phyloP scores from a whole-genome alignment of 768 basidiomycete species.

The Kwoniella mangroviensis region DNA sequence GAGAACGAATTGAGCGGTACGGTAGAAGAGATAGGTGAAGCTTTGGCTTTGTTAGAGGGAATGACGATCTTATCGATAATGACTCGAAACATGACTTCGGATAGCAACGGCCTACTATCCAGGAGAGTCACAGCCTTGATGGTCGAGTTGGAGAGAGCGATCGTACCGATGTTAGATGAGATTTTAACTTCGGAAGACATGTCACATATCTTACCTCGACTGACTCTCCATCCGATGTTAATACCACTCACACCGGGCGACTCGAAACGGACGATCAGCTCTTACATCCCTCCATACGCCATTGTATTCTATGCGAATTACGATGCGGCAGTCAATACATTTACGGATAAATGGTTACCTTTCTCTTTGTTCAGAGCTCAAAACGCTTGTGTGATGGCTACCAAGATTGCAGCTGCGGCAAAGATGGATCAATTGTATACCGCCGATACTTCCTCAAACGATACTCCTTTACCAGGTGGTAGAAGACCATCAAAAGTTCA shows the following conservation, averaged over 20 bases:
- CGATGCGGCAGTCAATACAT: conserved; percentile 55
- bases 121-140: conserved; percentile 38
- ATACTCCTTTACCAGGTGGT: background rate
- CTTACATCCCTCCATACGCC: conserved; percentile 51
- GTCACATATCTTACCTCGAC: conserved; percentile 50
- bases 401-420: conserved; percentile 27
- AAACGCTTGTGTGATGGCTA: conserved; percentile 55
- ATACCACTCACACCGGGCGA: conserved; percentile 51
- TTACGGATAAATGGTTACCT: conserved; percentile 55
- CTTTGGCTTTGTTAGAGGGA: conserved; percentile 52
- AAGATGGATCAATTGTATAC: conserved; percentile 25
- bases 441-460: background rate
- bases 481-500: conserved; percentile 56
- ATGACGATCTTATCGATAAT: conserved; percentile 51
- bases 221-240: conserved; percentile 52
- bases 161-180: conserved; percentile 56
- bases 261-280: conserved; percentile 10
- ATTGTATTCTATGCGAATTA: conserved; percentile 57
- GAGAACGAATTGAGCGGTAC: conserved; percentile 40
- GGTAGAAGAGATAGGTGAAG: conserved; percentile 57
- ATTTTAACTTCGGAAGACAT: conserved; percentile 52
- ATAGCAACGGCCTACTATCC: conserved; percentile 17
- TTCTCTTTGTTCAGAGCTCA: conserved; percentile 56
- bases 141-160: conserved; percentile 42
- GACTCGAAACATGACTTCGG: conserved; percentile 38